A percentile compares a stretch with the other conserved stretches of the same genome.
These are phyloP conservation scores for Dactylorhiza incarnata DNA, from an alignment of 106 monocot genomes.

Conservation along the genomic window DNA sequence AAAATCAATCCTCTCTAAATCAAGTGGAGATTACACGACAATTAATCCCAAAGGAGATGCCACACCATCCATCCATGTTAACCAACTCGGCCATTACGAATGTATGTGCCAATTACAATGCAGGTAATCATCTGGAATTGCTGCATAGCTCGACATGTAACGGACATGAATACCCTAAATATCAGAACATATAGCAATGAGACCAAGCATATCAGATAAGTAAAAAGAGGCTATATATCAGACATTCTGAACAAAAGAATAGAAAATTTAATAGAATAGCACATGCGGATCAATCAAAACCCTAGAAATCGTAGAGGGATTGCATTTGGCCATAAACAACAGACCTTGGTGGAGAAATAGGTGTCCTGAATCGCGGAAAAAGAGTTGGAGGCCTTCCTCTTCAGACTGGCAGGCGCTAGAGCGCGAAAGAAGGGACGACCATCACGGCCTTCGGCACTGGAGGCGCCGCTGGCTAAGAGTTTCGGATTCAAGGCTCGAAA, in stretches of 20 bases:
- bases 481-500: constrained; percentile 1
- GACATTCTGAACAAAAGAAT: not conserved
- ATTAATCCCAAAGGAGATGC: not conserved
- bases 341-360: constrained; percentile 16
- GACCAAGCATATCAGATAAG: not conserved
- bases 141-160: not conserved
- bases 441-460: not conserved
- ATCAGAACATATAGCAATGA: not conserved
- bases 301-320: not conserved
- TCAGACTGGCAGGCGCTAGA: constrained; percentile 10
- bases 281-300: not conserved
- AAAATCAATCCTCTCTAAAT: not conserved
- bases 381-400: constrained; percentile 19
- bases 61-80: not conserved
- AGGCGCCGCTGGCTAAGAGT: not conserved
- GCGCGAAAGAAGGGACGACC: not conserved
- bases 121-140: not conserved
- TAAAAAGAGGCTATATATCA: not conserved
- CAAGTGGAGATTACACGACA: not conserved
- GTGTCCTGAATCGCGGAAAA: constrained; percentile 20
- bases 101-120: not conserved
- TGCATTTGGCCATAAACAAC: not conserved
- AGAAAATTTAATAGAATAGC: not conserved
- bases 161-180: not conserved
- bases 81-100: not conserved